phyloP scores from a whole-genome alignment of 2,329 filamentous ascomycete genomes.

The Paracamarosporium sp. region DNA sequence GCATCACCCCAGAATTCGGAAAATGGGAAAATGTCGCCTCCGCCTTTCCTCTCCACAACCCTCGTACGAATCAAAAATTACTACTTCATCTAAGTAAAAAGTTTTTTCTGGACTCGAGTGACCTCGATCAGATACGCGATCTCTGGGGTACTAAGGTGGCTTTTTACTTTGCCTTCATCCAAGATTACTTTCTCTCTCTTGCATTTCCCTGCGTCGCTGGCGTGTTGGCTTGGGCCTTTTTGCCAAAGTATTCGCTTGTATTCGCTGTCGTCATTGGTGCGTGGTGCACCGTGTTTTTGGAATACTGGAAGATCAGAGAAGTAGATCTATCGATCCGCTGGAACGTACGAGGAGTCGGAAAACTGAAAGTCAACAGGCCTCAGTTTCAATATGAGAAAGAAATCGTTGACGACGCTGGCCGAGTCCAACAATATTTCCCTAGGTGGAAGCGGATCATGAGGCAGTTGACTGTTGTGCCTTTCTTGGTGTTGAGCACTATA shows the following conservation, averaged over 20 bases:
- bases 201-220: conserved; percentile 38
- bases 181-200: conserved; percentile 40
- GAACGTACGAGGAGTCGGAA: conserved; percentile 38
- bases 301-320: conserved; percentile 45
- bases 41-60: conserved; percentile 81
- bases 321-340: conserved; percentile 41
- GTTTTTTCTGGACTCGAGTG: conserved; percentile 68
- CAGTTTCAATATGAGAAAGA: conserved; percentile 34
- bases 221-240: conserved; percentile 36
- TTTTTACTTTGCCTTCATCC: conserved; percentile 45
- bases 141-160: conserved; percentile 74
- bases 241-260: conserved; percentile 37
- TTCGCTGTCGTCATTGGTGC: conserved; percentile 40
- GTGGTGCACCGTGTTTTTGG: conserved; percentile 44
- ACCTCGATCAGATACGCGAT: conserved; percentile 77
- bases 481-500: conserved; percentile 33
- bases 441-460: conserved; percentile 37
- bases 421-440: conserved; percentile 34
- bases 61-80: conserved; percentile 76
- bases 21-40: conserved; percentile 76
- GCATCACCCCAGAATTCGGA: conserved; percentile 72
- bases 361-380: conserved; percentile 38
- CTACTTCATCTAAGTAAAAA: conserved; percentile 77
- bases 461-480: conserved; percentile 40
- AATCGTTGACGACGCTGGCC: conserved; percentile 32